A percentile compares a stretch with the other conserved stretches of the same genome.
Conservation (phyloP, 1,284 basidiomycete species). For the Serendipita sp. region DNA sequence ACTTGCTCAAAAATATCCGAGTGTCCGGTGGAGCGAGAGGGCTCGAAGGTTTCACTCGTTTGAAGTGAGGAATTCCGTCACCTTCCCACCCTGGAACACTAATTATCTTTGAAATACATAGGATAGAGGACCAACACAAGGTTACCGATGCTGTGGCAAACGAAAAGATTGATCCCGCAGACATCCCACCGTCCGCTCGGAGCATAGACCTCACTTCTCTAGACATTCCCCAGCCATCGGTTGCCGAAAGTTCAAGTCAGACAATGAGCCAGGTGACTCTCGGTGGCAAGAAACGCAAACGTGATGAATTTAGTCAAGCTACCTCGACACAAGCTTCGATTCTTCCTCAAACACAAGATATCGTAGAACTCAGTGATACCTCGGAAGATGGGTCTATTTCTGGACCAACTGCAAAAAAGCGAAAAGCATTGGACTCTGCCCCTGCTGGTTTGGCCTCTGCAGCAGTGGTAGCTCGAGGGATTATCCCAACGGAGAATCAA, state of each 20-base stretch:
- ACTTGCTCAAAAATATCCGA: constrained; percentile 38
- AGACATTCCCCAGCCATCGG: constrained; percentile 13
- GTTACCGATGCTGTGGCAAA: constrained; percentile 40
- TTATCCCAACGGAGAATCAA: not conserved
- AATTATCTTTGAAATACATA: constrained; percentile 16
- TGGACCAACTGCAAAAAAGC: not conserved
- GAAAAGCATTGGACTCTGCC: not conserved
- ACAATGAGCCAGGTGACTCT: constrained; percentile 12
- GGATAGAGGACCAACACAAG: constrained; percentile 44
- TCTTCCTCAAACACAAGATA: not conserved
- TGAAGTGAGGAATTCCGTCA: constrained; percentile 29
- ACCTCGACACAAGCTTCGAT: not conserved
- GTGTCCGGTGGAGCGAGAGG: constrained; percentile 26
- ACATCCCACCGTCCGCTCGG: constrained; percentile 24
- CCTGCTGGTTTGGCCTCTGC: not conserved
- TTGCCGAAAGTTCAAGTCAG: constrained; percentile 13
- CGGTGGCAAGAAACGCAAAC: not conserved
- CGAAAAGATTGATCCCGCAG: constrained; percentile 37
- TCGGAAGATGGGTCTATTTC: not conserved
- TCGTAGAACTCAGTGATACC: not conserved
- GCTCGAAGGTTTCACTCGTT: constrained; percentile 34
- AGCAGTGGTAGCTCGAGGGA: not conserved
- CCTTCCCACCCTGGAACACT: not conserved
- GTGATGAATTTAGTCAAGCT: constrained; percentile 4
- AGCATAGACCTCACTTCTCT: constrained; percentile 5